These are phyloP conservation scores for Cercospora zeae-maydis DNA, from an alignment of 2,329 filamentous ascomycete genomes.

Conservation along the genomic window DNA sequence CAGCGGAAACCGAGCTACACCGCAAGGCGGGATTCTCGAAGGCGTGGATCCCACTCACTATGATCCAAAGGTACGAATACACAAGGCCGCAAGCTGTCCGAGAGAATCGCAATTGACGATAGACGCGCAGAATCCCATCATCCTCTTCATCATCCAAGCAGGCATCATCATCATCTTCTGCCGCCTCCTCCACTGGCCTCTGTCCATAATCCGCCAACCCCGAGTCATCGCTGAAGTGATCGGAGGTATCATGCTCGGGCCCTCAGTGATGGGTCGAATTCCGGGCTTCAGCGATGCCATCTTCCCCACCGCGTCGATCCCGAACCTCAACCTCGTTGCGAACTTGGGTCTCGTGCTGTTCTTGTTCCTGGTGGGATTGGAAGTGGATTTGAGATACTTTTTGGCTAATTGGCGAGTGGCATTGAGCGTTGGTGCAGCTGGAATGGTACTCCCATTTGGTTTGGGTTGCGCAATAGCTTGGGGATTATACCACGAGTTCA, in stretches of 20 bases:
- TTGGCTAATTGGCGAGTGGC: constrained; percentile 77
- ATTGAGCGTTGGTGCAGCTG: constrained; percentile 69
- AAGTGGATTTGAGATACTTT: constrained; percentile 77
- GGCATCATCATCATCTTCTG: constrained; percentile 72
- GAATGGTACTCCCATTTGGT: constrained; percentile 79
- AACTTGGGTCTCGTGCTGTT: constrained; percentile 82
- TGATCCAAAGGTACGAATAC: constrained; percentile 50
- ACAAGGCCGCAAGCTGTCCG: background rate
- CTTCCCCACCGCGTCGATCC: constrained; percentile 72
- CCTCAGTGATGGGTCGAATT: constrained; percentile 82
- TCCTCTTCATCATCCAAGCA: constrained; percentile 72
- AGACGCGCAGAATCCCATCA: constrained; percentile 58
- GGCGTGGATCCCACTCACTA: constrained; percentile 66
- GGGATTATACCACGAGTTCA: constrained; percentile 74
- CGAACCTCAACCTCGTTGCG: constrained; percentile 70
- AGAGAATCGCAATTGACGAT: background rate
- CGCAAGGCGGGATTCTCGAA: constrained; percentile 69
- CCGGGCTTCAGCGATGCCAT: constrained; percentile 73
- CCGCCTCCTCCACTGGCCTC: constrained; percentile 69
- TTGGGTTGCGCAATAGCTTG: constrained; percentile 76
- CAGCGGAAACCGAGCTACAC: constrained; percentile 40
- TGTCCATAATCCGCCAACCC: constrained; percentile 73
- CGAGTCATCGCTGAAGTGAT: constrained; percentile 82
- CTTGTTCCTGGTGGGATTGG: constrained; percentile 81
- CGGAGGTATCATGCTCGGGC: constrained; percentile 78